Percentiles rank a stretch among this genome's conserved stretches.
Conservation (phyloP, 2,329 filamentous ascomycete species). For the Alternaria metachromatica region DNA sequence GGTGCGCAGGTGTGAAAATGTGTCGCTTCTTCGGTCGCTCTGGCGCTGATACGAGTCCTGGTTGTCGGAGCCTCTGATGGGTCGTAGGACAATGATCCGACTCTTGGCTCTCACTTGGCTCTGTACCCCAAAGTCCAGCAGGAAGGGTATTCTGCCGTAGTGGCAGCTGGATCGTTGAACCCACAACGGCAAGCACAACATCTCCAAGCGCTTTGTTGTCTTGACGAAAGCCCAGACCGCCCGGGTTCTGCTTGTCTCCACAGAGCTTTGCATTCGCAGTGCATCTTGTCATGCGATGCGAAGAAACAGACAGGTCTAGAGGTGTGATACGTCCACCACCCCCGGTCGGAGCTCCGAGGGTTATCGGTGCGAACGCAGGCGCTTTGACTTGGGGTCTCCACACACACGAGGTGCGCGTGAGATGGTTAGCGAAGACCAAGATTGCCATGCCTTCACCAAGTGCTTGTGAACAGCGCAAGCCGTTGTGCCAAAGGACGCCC, state of each 20-base stretch:
- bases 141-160: slow-evolving; percentile 87
- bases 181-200: slow-evolving; percentile 87
- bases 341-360: slow-evolving; percentile 75
- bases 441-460: slow-evolving; percentile 71
- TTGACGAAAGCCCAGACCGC: slow-evolving; percentile 70
- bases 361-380: slow-evolving; percentile 78
- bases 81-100: slow-evolving; percentile 74
- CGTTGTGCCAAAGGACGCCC: slow-evolving; percentile 69
- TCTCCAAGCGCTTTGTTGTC: slow-evolving; percentile 70
- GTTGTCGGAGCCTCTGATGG: slow-evolving; percentile 66
- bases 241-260: slow-evolving; percentile 70
- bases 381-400: slow-evolving; percentile 71
- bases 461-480: slow-evolving; percentile 58
- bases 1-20: slow-evolving; percentile 63
- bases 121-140: slow-evolving; percentile 72
- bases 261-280: slow-evolving; percentile 73
- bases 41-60: slow-evolving; percentile 74
- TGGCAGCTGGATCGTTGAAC: slow-evolving; percentile 77
- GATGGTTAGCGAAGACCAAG: slow-evolving; percentile 64
- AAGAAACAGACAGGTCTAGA: slow-evolving; percentile 63
- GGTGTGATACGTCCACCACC: slow-evolving; percentile 47
- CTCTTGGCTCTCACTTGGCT: slow-evolving; percentile 65
- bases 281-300: slow-evolving; percentile 50
- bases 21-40: slow-evolving; percentile 73
- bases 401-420: slow-evolving; percentile 71